Evolutionary conservation across 2,329 filamentous ascomycete genomes (phyloP).

Genomic region (Colletotrichum aenigma): DNA sequence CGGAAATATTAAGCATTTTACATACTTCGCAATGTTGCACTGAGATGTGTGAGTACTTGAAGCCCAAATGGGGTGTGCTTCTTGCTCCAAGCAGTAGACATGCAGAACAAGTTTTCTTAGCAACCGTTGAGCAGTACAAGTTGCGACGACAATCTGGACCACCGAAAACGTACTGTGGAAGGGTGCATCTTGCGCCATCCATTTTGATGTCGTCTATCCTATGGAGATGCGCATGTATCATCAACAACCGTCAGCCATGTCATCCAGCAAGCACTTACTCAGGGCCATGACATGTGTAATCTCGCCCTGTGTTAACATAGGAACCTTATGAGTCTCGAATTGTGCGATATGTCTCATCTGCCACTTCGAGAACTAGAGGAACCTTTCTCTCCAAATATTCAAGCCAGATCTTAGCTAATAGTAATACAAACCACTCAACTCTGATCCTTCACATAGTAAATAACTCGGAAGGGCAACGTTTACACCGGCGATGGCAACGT

Average conservation of each 20-base stretch:
- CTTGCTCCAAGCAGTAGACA: background rate
- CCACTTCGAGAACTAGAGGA: background rate
- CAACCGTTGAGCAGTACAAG: fast-evolving
- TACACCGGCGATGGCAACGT: background rate
- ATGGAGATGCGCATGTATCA: background rate
- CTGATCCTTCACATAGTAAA: background rate
- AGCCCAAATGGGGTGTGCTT: background rate
- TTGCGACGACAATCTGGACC: background rate
- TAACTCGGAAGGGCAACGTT: background rate
- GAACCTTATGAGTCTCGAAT: background rate
- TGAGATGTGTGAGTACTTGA: fast-evolving
- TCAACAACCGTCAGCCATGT: background rate
- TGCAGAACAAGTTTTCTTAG: background rate
- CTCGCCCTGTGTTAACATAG: background rate
- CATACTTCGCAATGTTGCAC: background rate
- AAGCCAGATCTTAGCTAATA: background rate
- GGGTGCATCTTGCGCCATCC: background rate
- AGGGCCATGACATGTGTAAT: background rate
- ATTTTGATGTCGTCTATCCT: background rate
- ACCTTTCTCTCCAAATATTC: background rate
- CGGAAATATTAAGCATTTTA: background rate
- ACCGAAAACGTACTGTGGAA: background rate
- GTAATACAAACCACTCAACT: background rate
- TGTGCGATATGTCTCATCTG: background rate
- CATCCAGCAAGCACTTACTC: background rate